phyloP scores from a whole-genome alignment of 2,329 filamentous ascomycete genomes.

The Trichophyton rubrum region DNA sequence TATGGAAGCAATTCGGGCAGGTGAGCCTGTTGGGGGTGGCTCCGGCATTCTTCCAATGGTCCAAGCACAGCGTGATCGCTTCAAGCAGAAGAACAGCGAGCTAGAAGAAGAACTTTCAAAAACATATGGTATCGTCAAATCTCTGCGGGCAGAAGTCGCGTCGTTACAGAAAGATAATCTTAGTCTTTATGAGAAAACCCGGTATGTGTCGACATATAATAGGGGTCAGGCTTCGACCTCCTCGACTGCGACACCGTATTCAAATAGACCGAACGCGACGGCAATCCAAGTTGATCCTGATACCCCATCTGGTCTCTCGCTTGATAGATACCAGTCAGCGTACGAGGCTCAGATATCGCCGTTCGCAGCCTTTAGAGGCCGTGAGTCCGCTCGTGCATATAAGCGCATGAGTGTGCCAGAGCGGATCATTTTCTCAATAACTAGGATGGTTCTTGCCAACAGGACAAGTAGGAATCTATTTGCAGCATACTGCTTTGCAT shows the following conservation, averaged over 20 bases:
- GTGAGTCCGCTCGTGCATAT: constrained; percentile 81
- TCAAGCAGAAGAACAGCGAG: constrained; percentile 89
- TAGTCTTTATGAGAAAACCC: constrained; percentile 90
- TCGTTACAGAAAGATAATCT: constrained; percentile 93
- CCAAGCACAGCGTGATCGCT: constrained; percentile 91
- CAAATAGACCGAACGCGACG: constrained; percentile 61
- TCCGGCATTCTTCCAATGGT: constrained; percentile 95
- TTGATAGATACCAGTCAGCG: constrained; percentile 78
- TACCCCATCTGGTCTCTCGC: constrained; percentile 50
- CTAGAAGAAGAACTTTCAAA: constrained; percentile 84
- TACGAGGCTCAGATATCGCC: constrained; percentile 95
- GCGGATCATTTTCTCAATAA: constrained; percentile 77
- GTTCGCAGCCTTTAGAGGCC: constrained; percentile 88
- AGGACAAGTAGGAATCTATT: constrained; percentile 87
- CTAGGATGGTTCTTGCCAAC: constrained; percentile 79
- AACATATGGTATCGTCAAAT: constrained; percentile 66
- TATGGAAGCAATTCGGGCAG: constrained; percentile 49
- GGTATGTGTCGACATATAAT: constrained; percentile 90
- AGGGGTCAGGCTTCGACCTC: constrained; percentile 50
- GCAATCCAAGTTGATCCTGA: constrained; percentile 50
- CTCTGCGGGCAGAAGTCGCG: constrained; percentile 78
- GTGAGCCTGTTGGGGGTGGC: constrained; percentile 58
- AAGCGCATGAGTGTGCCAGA: constrained; percentile 89
- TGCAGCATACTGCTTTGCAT: constrained; percentile 74
- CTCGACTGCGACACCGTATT: constrained; percentile 50